Percentiles rank a stretch among this genome's conserved stretches.
phyloP scores from a whole-genome alignment of 495 filamentous ascomycete genomes.

The Penicillium turbatum region DNA sequence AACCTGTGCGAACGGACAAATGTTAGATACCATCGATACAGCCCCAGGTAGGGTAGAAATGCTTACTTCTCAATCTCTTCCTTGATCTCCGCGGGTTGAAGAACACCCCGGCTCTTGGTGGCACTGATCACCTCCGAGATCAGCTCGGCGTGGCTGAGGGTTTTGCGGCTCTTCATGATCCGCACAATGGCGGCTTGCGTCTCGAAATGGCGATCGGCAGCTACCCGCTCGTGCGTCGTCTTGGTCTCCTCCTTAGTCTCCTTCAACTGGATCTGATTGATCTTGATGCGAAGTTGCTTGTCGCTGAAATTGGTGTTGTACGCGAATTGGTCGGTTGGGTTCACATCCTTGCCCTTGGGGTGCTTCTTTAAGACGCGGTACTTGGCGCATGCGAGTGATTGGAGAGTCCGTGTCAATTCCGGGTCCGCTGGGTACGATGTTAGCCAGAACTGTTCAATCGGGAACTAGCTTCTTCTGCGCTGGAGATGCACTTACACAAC shows the following conservation, averaged over 20 bases:
- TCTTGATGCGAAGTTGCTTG: slow-evolving; percentile 87
- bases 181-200: slow-evolving; percentile 95
- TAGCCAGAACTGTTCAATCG: slow-evolving; percentile 17
- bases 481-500: slow-evolving; percentile 48
- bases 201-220: slow-evolving; percentile 86
- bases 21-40: not conserved
- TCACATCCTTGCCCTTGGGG: slow-evolving; percentile 79
- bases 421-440: slow-evolving; percentile 48
- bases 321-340: slow-evolving; percentile 69
- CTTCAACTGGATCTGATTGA: slow-evolving; percentile 96
- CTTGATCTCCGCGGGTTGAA: slow-evolving; percentile 87
- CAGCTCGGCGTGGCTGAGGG: slow-evolving; percentile 75
- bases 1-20: slow-evolving; percentile 46
- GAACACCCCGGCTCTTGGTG: slow-evolving; percentile 74
- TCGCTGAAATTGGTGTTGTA: slow-evolving; percentile 75
- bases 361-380: slow-evolving; percentile 80
- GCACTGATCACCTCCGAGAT: slow-evolving; percentile 84
- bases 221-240: slow-evolving; percentile 84
- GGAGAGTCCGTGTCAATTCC: slow-evolving; percentile 83
- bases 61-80: slow-evolving; percentile 90
- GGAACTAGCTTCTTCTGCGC: not conserved
- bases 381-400: slow-evolving; percentile 89
- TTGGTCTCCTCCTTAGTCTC: slow-evolving; percentile 91
- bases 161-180: slow-evolving; percentile 94
- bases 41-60: not conserved